Evolutionary conservation across 495 filamentous ascomycete species (phyloP).

Genomic region (Recurvomyces mirabilis): DNA sequence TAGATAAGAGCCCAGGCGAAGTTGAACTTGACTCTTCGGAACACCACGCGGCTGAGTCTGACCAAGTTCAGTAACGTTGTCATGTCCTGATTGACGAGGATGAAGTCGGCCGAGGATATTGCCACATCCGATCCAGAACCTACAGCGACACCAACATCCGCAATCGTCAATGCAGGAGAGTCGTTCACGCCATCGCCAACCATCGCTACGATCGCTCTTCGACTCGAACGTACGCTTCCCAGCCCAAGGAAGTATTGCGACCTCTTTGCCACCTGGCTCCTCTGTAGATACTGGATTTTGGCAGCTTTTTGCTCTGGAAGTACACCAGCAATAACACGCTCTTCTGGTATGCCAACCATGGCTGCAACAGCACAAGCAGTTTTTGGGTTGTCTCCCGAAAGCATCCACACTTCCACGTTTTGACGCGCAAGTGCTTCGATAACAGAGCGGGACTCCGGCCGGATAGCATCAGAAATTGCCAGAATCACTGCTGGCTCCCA

Average conservation of each 20-base stretch:
- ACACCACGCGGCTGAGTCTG: constrained; percentile 58
- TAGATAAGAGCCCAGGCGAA: constrained; percentile 86
- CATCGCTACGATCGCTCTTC: constrained; percentile 44
- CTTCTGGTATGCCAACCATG: constrained; percentile 59
- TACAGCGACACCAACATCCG: constrained; percentile 77
- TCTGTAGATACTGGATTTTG: constrained; percentile 69
- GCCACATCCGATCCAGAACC: constrained; percentile 78
- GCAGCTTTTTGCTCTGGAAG: constrained; percentile 77
- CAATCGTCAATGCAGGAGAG: constrained; percentile 64
- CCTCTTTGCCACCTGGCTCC: constrained; percentile 27
- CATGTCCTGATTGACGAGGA: constrained; percentile 70
- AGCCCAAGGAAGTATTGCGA: no score
- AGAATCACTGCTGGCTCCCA: constrained; percentile 26
- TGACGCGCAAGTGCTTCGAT: constrained; percentile 54
- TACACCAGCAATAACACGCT: constrained; percentile 77
- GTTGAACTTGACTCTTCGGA: constrained; percentile 71
- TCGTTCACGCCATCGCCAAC: constrained; percentile 88
- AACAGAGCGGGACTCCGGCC: constrained; percentile 57
- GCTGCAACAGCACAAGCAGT: constrained; percentile 58
- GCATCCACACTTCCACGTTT: constrained; percentile 74
- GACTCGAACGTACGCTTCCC: no score
- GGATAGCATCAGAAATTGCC: constrained; percentile 55
- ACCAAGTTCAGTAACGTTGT: constrained; percentile 59
- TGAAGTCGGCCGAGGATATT: constrained; percentile 69
- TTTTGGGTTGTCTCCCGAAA: constrained; percentile 70